Percentiles rank a stretch among this genome's conserved stretches.
phyloP scores from a whole-genome alignment of 2,329 filamentous ascomycete species.

The Oidium heveae region DNA sequence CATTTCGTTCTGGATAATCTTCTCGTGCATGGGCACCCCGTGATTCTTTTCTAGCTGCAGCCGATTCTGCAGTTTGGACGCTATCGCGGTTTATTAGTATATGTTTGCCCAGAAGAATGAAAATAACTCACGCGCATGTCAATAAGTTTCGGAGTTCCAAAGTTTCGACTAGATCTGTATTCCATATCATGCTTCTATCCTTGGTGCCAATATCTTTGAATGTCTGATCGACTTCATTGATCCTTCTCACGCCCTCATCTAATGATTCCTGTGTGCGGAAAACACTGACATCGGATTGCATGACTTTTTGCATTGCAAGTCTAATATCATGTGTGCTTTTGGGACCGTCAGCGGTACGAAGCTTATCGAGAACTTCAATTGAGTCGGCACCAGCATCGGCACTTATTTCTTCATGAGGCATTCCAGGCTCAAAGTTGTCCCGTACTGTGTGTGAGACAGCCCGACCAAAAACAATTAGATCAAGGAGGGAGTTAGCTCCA shows the following conservation, averaged over 20 bases:
- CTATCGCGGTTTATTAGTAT: conserved; percentile 16
- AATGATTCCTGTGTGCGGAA: conserved; percentile 75
- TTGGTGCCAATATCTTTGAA: conserved; percentile 78
- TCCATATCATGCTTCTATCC: conserved; percentile 99
- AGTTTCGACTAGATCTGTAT: conserved; percentile 89
- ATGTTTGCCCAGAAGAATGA: not conserved
- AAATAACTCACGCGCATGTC: conserved; percentile 34
- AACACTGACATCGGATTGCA: conserved; percentile 92
- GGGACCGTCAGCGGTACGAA: conserved; percentile 61
- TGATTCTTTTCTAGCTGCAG: conserved; percentile 87
- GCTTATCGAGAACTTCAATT: conserved; percentile 63
- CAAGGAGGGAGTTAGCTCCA: conserved; percentile 91
- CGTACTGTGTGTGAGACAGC: conserved; percentile 82
- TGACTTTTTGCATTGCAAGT: conserved; percentile 85
- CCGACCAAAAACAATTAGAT: conserved; percentile 92
- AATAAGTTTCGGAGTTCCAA: conserved; percentile 85
- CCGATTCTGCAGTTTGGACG: conserved; percentile 72
- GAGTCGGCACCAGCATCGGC: conserved; percentile 75
- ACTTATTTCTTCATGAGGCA: conserved; percentile 51
- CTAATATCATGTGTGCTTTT: conserved; percentile 77
- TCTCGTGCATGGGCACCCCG: conserved; percentile 92
- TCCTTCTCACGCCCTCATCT: conserved; percentile 77
- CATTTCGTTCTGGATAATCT: conserved; percentile 87
- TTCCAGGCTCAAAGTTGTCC: conserved; percentile 70
- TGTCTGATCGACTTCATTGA: conserved; percentile 56